Evolutionary conservation across 257 asterid species (phyloP).

Genomic region (Solanum raphanifolium): DNA sequence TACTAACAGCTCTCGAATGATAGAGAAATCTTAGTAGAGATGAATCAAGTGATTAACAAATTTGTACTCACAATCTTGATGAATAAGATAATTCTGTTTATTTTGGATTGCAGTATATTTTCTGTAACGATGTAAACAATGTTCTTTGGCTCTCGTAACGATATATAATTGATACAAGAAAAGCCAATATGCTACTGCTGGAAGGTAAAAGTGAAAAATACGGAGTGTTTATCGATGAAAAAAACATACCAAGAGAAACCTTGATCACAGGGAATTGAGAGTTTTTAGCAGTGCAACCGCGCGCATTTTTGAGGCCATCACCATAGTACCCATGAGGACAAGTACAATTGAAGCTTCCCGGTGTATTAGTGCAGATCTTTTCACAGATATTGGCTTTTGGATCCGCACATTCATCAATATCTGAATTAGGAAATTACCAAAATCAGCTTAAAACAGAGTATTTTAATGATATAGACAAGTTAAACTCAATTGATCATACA

Average conservation of each 20-base stretch:
- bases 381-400: constrained; percentile 16
- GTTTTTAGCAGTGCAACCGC: constrained; percentile 27
- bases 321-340: constrained; percentile 48
- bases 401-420: constrained; percentile 31
- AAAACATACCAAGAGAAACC: constrained; percentile 20
- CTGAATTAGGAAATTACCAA: not conserved
- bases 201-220: not conserved
- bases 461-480: not conserved
- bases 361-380: constrained; percentile 16
- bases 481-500: not conserved
- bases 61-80: not conserved
- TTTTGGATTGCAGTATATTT: too few relatives aligned
- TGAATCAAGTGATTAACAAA: not conserved
- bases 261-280: constrained; percentile 37
- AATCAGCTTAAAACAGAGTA: not conserved
- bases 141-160: too few relatives aligned
- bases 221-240: not conserved
- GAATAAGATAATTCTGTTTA: too few relatives aligned
- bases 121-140: too few relatives aligned
- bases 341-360: constrained; percentile 35
- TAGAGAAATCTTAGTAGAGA: not conserved
- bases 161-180: not conserved
- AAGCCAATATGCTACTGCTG: not conserved
- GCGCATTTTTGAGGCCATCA: constrained; percentile 32
- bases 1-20: not conserved